These are phyloP conservation scores for Alternaria alternata DNA, from an alignment of 2,329 filamentous ascomycete species.

Conservation along the genomic window DNA sequence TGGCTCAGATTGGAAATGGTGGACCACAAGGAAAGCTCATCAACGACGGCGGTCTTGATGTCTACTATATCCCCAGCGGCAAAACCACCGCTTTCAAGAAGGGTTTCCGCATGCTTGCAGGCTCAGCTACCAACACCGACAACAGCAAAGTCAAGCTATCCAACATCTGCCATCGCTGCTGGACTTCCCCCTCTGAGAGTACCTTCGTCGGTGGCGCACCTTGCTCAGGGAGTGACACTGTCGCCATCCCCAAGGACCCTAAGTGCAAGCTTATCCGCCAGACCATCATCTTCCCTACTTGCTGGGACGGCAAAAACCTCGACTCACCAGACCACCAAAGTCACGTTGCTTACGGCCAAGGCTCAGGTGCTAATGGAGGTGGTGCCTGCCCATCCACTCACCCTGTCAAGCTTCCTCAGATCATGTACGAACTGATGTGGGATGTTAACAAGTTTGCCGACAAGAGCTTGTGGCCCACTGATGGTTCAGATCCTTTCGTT, in stretches of 20 bases:
- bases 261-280: slow-evolving; percentile 63
- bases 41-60: slow-evolving; percentile 47
- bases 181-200: slow-evolving; percentile 56
- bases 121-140: slow-evolving; percentile 43
- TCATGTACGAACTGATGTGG: slow-evolving; percentile 51
- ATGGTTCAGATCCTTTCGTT: slow-evolving; percentile 43
- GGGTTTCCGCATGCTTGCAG: slow-evolving; percentile 48
- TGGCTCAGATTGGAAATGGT: slow-evolving; percentile 38
- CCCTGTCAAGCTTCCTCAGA: slow-evolving; percentile 45
- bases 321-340: slow-evolving; percentile 47
- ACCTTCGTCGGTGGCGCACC: slow-evolving; percentile 60
- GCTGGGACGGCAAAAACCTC: slow-evolving; percentile 44
- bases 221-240: slow-evolving; percentile 60
- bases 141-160: slow-evolving; percentile 36
- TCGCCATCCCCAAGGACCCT: slow-evolving; percentile 58
- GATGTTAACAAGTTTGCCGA: slow-evolving; percentile 43
- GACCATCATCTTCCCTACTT: slow-evolving; percentile 60
- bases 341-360: slow-evolving; percentile 58
- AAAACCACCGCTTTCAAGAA: slow-evolving; percentile 48
- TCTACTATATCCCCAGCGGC: slow-evolving; percentile 48
- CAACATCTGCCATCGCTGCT: slow-evolving; percentile 48
- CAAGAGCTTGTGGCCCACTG: slow-evolving; percentile 43
- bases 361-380: slow-evolving; percentile 57
- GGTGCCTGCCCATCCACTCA: slow-evolving; percentile 56
- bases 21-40: slow-evolving; percentile 45